Conservation (phyloP, 2,329 filamentous ascomycete genomes). For the Pseudocercospora fuligena region DNA sequence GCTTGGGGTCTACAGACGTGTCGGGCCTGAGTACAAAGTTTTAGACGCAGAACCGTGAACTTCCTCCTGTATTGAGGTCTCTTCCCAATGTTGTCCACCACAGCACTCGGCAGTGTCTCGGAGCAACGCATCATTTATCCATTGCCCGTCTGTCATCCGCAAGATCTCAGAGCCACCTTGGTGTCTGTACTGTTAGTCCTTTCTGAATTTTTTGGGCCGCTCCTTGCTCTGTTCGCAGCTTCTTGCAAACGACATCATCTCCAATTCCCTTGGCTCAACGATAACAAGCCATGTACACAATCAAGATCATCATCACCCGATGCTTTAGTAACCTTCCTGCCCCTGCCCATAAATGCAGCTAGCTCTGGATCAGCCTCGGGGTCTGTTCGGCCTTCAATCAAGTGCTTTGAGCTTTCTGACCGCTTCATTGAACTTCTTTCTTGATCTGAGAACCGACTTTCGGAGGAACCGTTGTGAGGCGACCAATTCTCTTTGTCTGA, state of each 20-base stretch:
- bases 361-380: conserved; percentile 66
- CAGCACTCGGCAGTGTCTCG: no score
- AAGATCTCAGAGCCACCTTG: no score
- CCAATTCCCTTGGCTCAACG: conserved; percentile 92
- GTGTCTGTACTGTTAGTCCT: not conserved
- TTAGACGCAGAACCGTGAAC: not conserved
- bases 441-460: not conserved
- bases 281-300: conserved; percentile 85
- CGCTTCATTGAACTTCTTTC: not conserved
- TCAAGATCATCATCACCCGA: conserved; percentile 70
- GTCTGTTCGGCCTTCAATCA: conserved; percentile 4
- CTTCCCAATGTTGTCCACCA: not conserved
- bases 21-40: no score
- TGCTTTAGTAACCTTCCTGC: conserved; percentile 44
- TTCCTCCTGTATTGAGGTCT: not conserved
- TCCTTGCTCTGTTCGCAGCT: not conserved
- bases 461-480: conserved; percentile 49
- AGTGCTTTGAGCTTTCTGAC: not conserved
- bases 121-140: no score
- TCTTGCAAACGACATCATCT: conserved; percentile 39
- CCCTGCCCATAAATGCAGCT: conserved; percentile 72
- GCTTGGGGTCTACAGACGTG: no score
- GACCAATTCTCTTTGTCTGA: conserved; percentile 97
- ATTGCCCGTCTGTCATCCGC: no score
- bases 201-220: not conserved